A percentile compares a stretch with the other conserved stretches of the same genome.
phyloP scores from a whole-genome alignment of 768 basidiomycete species.

The Kondoa subrosea region DNA sequence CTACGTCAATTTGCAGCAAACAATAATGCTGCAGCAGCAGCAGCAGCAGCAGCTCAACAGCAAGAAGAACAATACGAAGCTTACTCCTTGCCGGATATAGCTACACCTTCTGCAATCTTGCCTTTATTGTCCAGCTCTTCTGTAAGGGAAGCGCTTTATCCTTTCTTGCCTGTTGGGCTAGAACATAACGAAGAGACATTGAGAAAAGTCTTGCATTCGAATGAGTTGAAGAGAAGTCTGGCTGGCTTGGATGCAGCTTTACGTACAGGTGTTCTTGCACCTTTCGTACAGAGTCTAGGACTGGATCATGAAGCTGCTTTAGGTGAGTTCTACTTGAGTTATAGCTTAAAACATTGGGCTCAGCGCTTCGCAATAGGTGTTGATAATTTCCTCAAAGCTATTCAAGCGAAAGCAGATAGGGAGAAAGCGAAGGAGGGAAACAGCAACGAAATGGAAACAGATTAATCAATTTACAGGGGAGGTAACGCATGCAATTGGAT shows the following conservation, averaged over 20 bases:
- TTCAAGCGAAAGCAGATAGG: slow-evolving; percentile 16
- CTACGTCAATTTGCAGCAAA: background rate
- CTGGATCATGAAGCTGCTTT: slow-evolving; percentile 16
- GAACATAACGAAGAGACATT: slow-evolving; percentile 14
- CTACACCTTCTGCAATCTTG: slow-evolving; percentile 9
- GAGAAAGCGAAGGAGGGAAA: slow-evolving; percentile 8
- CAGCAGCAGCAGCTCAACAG: no score
- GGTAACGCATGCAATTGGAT: background rate
- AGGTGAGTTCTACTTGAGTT: background rate
- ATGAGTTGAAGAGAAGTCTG: slow-evolving; percentile 11
- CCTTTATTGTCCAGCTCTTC: slow-evolving; percentile 5
- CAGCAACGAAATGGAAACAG: slow-evolving; percentile 12
- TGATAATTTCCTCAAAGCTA: slow-evolving; percentile 18
- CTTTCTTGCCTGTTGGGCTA: slow-evolving; percentile 13
- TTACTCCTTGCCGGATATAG: slow-evolving; percentile 11
- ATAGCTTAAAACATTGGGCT: background rate
- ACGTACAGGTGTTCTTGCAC: slow-evolving; percentile 14
- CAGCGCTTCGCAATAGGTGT: background rate
- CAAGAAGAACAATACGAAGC: background rate
- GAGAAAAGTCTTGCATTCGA: slow-evolving; percentile 4
- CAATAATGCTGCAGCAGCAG: background rate
- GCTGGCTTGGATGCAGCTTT: slow-evolving; percentile 17
- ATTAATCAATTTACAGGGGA: slow-evolving; percentile 8
- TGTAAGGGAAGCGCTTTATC: slow-evolving; percentile 17
- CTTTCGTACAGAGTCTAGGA: slow-evolving; percentile 14